Evolutionary conservation across 441 rosid genomes (phyloP).

Genomic region (Biscutella auriculata): DNA sequence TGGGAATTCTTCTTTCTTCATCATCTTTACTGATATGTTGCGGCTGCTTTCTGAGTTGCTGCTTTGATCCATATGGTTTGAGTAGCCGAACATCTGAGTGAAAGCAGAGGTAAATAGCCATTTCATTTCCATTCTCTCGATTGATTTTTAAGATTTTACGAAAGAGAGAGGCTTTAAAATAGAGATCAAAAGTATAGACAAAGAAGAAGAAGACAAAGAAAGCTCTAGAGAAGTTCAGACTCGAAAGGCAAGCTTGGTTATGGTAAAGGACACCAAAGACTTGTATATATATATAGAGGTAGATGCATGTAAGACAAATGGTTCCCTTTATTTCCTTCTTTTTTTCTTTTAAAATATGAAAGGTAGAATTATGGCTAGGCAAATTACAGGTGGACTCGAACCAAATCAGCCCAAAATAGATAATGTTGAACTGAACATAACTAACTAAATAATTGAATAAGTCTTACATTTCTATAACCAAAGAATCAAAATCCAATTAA

Average conservation of each 20-base stretch:
- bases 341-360: too few relatives aligned
- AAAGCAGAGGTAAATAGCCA: conserved; percentile 7
- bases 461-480: too few relatives aligned
- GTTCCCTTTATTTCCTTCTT: too few relatives aligned
- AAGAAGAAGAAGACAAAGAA: not conserved
- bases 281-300: conserved; percentile 1
- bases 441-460: too few relatives aligned
- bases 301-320: not conserved
- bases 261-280: conserved; percentile 5
- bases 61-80: conserved; percentile 4
- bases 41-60: not conserved
- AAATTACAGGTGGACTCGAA: too few relatives aligned
- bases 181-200: not conserved
- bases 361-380: too few relatives aligned
- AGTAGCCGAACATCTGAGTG: conserved; percentile 16
- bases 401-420: too few relatives aligned
- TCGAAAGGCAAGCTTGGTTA: conserved; percentile 2
- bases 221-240: not conserved
- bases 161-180: not conserved
- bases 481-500: too few relatives aligned
- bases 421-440: too few relatives aligned
- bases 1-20: conserved; percentile 23
- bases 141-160: not conserved
- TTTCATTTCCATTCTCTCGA: conserved; percentile 10
- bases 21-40: conserved; percentile 12